A percentile compares a stretch with the other conserved stretches of the same genome.
phyloP scores from a whole-genome alignment of 176 grass and related monocot genomes.

The Stipa capillata region DNA sequence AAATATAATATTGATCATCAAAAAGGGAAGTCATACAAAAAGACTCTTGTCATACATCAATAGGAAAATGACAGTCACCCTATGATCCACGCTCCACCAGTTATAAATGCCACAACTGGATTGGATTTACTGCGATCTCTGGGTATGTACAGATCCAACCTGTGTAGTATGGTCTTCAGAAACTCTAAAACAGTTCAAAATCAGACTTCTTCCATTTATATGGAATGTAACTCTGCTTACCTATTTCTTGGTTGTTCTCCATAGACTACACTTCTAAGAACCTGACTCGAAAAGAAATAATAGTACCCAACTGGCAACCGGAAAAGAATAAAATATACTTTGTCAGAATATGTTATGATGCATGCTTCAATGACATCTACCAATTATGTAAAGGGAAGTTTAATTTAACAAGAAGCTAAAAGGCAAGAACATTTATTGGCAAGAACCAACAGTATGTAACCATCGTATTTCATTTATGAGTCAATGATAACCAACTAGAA shows the following conservation, averaged over 20 bases:
- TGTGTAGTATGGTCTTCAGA: slow-evolving; percentile 14
- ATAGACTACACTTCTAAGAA: slow-evolving; percentile 83
- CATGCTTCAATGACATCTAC: neutral
- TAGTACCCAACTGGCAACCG: slow-evolving; percentile 78
- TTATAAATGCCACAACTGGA: slow-evolving; percentile 92
- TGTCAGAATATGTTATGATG: neutral
- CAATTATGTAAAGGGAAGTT: neutral
- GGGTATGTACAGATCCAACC: slow-evolving; percentile 90
- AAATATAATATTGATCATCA: slow-evolving; percentile 15
- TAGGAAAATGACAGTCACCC: slow-evolving; percentile 43
- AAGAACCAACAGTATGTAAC: neutral
- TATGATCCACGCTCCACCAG: slow-evolving; percentile 98
- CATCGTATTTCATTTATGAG: neutral
- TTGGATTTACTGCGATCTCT: slow-evolving; percentile 23
- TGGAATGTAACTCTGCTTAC: slow-evolving; percentile 3
- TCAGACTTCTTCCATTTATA: neutral
- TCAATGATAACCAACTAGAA: neutral
- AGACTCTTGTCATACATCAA: neutral
- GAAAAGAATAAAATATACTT: neutral
- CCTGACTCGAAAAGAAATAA: slow-evolving; percentile 91
- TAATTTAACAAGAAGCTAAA: neutral
- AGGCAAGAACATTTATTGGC: too few relatives aligned
- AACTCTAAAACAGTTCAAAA: neutral
- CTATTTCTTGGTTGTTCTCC: slow-evolving; percentile 86
- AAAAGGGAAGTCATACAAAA: neutral